Base-by-base conservation (phyloP, 176 grass and related monocot genomes). In the Aegilops tauschii region DNA sequence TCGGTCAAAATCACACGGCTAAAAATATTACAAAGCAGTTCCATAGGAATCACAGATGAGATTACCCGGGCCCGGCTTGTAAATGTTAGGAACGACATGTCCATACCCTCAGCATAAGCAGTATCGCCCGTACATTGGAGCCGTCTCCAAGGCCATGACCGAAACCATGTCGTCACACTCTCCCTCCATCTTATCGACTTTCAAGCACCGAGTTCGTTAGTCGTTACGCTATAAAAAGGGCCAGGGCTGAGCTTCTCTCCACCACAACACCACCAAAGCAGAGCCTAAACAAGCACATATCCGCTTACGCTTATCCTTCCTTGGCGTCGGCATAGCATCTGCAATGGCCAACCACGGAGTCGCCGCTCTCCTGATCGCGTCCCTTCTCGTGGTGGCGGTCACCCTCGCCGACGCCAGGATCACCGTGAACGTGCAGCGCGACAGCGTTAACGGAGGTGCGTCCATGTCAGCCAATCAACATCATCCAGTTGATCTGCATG, bases 261-360 rank as follows among this genome's bases (percentile, higher is more conserved):
- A 68, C 27, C 73, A 49, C 23, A 3, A 16, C 68, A 37, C 16
- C 50, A 54, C 50, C 50, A 18, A 54, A 18, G 50, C 73, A 70
- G 13, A 65, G 27, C 44, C 8, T 40, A 23, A 23, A n/a, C 12
- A 9, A 12, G 69, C 69, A 13, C 9, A 5, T 17, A 54, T 29
- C 78, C 73, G 52, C 52, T 7, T 17, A 16, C 37, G 3, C 39
- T 52, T 13, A 47, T 44, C 39, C 8, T 40, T 37, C 27, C 42
- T 31, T 4, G 17, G 2, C 5, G 18, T 12, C 35, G 5, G 17
- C 27, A 36, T 9, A 45, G 36, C 36, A 36, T 8, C 5, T 13
- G 64, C 80, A 83, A 89, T 89, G 88, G 88, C 88, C 25, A 89
- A 76, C 34, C 47, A 61, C 71, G 69, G 61, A 64, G n/a, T 47